phyloP scores from a whole-genome alignment of 129 eudicot genomes.

The Tagetes erecta region DNA sequence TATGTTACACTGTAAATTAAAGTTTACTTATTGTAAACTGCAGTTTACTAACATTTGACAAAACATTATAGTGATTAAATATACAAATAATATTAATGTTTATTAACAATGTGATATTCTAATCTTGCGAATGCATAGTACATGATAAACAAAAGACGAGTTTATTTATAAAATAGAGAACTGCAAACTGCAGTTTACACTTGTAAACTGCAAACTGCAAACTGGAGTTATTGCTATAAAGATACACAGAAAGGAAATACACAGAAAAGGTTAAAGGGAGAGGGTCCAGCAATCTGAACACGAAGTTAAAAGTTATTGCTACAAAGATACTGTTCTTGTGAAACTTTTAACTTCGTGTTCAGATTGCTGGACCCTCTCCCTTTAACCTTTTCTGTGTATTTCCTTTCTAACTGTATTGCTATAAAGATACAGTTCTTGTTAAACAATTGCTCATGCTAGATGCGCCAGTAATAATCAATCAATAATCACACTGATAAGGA shows the following conservation, averaged over 20 bases:
- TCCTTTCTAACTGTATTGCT: background rate
- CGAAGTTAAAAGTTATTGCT: background rate
- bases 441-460: conserved; percentile 17
- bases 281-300: conserved; percentile 1
- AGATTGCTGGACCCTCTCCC: conserved; percentile 7
- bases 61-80: too few relatives aligned
- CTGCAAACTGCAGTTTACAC: too few relatives aligned
- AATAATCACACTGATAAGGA: conserved; percentile 4
- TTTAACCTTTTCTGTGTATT: conserved; percentile 1
- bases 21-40: too few relatives aligned
- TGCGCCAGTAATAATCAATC: conserved; percentile 3
- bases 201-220: too few relatives aligned
- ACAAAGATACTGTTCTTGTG: background rate
- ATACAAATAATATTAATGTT: too few relatives aligned
- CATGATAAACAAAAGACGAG: too few relatives aligned
- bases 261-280: background rate
- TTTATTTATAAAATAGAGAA: too few relatives aligned
- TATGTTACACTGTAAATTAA: too few relatives aligned
- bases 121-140: too few relatives aligned
- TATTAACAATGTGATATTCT: too few relatives aligned
- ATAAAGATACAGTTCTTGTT: background rate
- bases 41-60: too few relatives aligned
- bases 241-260: background rate
- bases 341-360: background rate
- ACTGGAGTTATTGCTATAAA: too few relatives aligned